Evolutionary conservation across 306 rosid genomes (phyloP), one percentile per base, ranked within the genome.

Genomic region (Quercus variabilis): DNA sequence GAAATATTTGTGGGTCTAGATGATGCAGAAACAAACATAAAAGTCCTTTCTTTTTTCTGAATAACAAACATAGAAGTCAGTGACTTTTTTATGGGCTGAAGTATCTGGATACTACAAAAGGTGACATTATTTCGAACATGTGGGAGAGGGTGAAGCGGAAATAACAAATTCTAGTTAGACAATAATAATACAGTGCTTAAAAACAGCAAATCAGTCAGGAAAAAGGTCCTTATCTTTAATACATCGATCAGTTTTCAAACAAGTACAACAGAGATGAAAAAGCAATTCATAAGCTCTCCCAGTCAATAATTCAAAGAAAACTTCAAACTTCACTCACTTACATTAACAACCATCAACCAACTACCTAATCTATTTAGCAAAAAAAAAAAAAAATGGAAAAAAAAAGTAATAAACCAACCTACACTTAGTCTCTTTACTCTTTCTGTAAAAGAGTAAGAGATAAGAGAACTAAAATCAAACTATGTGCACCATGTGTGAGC

Each of bases 401-500:
- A 56, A 57, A 19, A 49, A 1, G 4, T 13, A 41, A 41, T 7
- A 41, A 8, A 41, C 46, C 46, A 7, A 41, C 46, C 46, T 8
- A 41, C 46, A 6, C 49, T 33, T 31, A 7, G 51, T 64, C 60
- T 17, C 64, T 52, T 55, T 2, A 18, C 30, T 57, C 31, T 63
- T 76, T 13, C 21, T 51, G 52, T 9, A 35, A 21, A 49, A 10
- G 41, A 19, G 28, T 28, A 46, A 35, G 43, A 58, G 21, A 58
- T 28, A 41, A 71, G 54, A 57, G 26, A 69, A n/a, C 30, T 55
- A 74, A 83, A 76, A 76, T 55, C 75, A 80, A 85, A 67, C 26
- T 71, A 77, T 79, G 71, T 77, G 80, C 81, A 84, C 71, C 68
- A 62, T 76, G 46, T 79, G 77, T 82, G 85, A 82, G 80, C 88